Percentiles rank a stretch among this genome's conserved stretches.
phyloP scores from a whole-genome alignment of 805 yeast species.

The Metschnikowia vanudenii region DNA sequence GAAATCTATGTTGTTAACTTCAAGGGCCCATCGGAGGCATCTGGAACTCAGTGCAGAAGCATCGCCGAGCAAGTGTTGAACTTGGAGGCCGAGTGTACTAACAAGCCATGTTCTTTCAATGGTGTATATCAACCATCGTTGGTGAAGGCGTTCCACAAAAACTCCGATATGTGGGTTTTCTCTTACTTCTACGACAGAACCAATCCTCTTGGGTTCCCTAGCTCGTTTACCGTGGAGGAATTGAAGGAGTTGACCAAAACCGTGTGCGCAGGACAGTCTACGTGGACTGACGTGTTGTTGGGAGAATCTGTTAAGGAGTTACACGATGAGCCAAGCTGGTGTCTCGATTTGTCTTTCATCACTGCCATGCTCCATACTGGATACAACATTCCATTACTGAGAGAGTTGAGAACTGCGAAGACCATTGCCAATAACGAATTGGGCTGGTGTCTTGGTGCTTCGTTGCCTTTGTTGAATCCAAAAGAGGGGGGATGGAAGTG shows the following conservation, averaged over 20 bases:
- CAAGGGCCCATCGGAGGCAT: slow-evolving; percentile 59
- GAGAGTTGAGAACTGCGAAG: slow-evolving; percentile 92
- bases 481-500: slow-evolving; percentile 68
- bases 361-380: slow-evolving; percentile 91
- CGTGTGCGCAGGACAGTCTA: slow-evolving; percentile 80
- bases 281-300: slow-evolving; percentile 71
- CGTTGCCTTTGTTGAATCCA: slow-evolving; percentile 80
- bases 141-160: slow-evolving; percentile 66
- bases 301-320: slow-evolving; percentile 67
- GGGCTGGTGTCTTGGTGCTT: slow-evolving; percentile 99
- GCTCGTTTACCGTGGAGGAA: slow-evolving; percentile 81
- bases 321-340: slow-evolving; percentile 85
- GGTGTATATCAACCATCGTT: slow-evolving; percentile 97
- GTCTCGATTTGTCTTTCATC: slow-evolving; percentile 88
- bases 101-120: slow-evolving; percentile 89
- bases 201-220: slow-evolving; percentile 92
- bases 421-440: slow-evolving; percentile 85
- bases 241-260: slow-evolving; percentile 73
- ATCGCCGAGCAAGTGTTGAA: slow-evolving; percentile 79
- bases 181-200: slow-evolving; percentile 96
- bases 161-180: slow-evolving; percentile 82
- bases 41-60: slow-evolving; percentile 82
- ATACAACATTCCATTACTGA: slow-evolving; percentile 84
- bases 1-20: slow-evolving; percentile 55
- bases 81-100: slow-evolving; percentile 74